A percentile compares a stretch with the other conserved stretches of the same genome.
These are phyloP conservation scores for Tirmania nivea DNA, from an alignment of 495 filamentous ascomycete genomes.

Conservation along the genomic window DNA sequence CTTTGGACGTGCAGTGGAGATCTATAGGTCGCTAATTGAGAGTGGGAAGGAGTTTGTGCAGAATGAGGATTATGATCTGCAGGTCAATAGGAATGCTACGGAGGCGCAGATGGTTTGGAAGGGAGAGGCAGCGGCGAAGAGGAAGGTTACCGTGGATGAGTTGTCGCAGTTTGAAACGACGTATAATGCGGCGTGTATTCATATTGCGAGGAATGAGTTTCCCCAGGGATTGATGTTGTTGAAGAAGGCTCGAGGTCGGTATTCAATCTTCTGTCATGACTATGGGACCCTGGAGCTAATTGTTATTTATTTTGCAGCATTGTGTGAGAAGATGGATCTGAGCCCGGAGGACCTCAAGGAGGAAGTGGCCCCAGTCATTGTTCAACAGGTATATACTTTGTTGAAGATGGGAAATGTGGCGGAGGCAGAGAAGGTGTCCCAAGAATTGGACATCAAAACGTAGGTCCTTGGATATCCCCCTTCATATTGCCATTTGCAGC, in stretches of 20 bases:
- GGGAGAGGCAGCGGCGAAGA: conserved; percentile 23
- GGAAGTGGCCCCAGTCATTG: conserved; percentile 64
- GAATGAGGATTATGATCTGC: conserved; percentile 65
- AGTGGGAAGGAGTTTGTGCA: conserved; percentile 21
- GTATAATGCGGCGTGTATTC: conserved; percentile 77
- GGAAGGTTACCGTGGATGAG: conserved; percentile 47
- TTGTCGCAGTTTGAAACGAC: conserved; percentile 81
- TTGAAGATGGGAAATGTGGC: conserved; percentile 46
- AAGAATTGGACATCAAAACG: conserved; percentile 40
- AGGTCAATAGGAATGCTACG: conserved; percentile 61
- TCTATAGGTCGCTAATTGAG: conserved; percentile 43
- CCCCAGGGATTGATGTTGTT: conserved; percentile 54
- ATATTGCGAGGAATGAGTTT: conserved; percentile 61
- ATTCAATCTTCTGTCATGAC: neutral
- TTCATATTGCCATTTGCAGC: neutral
- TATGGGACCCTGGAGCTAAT: neutral
- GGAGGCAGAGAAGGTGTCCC: conserved; percentile 46
- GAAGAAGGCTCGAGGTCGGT: conserved; percentile 51
- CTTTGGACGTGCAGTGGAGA: conserved; percentile 44
- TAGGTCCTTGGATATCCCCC: conserved; percentile 11
- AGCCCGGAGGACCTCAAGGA: conserved; percentile 59
- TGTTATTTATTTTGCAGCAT: conserved; percentile 24
- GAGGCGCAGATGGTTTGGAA: conserved; percentile 79
- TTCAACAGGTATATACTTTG: conserved; percentile 70
- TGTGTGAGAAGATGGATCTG: conserved; percentile 67